phyloP scores from a whole-genome alignment of 2,329 filamentous ascomycete species.

The Mycosphaerelloides madeirae region DNA sequence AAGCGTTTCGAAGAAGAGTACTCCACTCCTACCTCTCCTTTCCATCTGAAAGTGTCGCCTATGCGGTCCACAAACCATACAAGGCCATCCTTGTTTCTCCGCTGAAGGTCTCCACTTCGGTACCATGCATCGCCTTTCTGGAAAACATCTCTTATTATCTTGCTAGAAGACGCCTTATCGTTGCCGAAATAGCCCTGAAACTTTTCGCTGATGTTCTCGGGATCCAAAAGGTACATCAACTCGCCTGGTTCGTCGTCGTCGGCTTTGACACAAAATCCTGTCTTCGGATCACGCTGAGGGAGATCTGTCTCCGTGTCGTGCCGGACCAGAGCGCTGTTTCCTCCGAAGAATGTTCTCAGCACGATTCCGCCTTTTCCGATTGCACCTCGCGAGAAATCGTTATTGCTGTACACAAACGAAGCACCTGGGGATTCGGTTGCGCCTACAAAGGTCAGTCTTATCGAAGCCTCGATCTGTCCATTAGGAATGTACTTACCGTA shows the following conservation, averaged over 20 bases:
- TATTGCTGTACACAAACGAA: conserved; percentile 68
- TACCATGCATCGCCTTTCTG: conserved; percentile 75
- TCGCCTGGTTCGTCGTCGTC: conserved; percentile 65
- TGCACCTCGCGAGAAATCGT: conserved; percentile 69
- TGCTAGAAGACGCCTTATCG: conserved; percentile 62
- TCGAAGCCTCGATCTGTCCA: not conserved
- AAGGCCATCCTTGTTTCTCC: conserved; percentile 65
- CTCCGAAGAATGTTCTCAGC: conserved; percentile 51
- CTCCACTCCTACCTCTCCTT: conserved; percentile 43
- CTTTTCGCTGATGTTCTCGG: conserved; percentile 55
- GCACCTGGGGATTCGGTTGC: conserved; percentile 55
- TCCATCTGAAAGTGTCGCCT: conserved; percentile 75
- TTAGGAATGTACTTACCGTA: conserved; percentile 23
- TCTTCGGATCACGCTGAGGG: conserved; percentile 62
- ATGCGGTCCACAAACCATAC: conserved; percentile 78
- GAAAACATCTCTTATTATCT: conserved; percentile 70
- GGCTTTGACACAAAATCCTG: conserved; percentile 62
- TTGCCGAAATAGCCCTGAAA: conserved; percentile 85
- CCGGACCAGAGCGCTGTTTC: conserved; percentile 56
- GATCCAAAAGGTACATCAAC: conserved; percentile 66
- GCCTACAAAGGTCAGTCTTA: not conserved
- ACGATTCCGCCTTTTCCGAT: conserved; percentile 69
- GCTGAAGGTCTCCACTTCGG: conserved; percentile 75
- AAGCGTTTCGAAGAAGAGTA: too few relatives aligned
- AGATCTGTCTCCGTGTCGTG: conserved; percentile 67